Evolutionary conservation across 225 moss, liverwort and hornwort species (phyloP), one percentile per base, ranked within the genome.

Genomic region (Anthoceros angustus): DNA sequence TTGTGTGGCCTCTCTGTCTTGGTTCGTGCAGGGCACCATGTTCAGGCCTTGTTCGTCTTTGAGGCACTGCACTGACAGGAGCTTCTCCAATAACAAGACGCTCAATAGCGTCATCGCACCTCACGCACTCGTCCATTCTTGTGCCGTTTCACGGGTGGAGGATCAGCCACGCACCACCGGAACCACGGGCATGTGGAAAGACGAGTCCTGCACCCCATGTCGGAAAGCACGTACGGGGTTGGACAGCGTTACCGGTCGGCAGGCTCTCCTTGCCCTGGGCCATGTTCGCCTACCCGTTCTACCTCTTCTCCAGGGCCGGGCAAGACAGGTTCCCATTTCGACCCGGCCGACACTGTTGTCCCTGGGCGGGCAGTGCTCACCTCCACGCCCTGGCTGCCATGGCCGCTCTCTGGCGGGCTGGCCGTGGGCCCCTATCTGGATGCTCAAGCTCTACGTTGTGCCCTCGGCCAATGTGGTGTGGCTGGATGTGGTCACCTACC

Each of bases 1-100:
- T 85, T 0, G 85, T 87, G 12, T 95, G 95, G 95, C 95, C 95
- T 9, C n/a, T n/a, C 76, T 91, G 14, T 95, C 91, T 63, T 95
- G 95, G 95, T 49, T 77, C n/a, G 95, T 86, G 12, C 91, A 95
- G 72, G 95, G 95, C 3, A 95, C 95, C 2, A 95, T 95, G 95
- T 95, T 95, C 61, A 90, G 95, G 95, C 95, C n/a, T 82, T 95
- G 38, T 95, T 95, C 65, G 95, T 95, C n/a, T 21, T 79, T 95
- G 4, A 90, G 95, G 4, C 95, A 95, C 40, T n/a, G n/a, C 88
- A 95, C 55, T 95, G 94, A 95, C 39, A 90, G 94, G 42, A 95
- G 94, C 40, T 95, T 95, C 75, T 91, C 91, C 39, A 88, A 79
- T 66, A 82, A 80, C 77, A 95, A 85, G 79, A 67, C 64, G 0